Evolutionary conservation across 768 basidiomycete genomes (phyloP), one percentile per base, ranked within the genome.

Genomic region (Hydnomerulius pinastri): DNA sequence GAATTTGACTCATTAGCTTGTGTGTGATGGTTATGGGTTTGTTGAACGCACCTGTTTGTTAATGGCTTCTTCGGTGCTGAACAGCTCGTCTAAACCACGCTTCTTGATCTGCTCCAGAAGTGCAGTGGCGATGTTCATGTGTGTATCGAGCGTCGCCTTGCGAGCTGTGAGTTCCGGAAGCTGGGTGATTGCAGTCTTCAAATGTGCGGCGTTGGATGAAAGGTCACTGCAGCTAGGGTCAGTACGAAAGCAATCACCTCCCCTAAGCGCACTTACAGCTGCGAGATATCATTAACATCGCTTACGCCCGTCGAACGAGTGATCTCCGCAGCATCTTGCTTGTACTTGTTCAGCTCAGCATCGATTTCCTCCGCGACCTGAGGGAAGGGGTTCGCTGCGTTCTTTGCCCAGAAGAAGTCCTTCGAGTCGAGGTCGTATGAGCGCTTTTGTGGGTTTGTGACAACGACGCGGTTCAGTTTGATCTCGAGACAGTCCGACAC

Each of bases 341-440:
- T 98, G 63, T 88, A 96, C 70, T 86, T 85, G 70, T 87, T 93
- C 57, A 98, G 71, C 68, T 98, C 97, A 6, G 77, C 60, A 62
- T 99, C 93, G 45, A 99, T 98, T 56, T 98, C 96, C 65, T 97
- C 97, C 2, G 97, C 96, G 4, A 99, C 97, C 58, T 97, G 92
- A 32, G 97, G 97, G 78, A 99, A 99, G 4, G 96, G 96, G 53
- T 90, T 92, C 7, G 91, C 86, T 1, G 95, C 92, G 62, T 98
- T 97, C 66, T 90, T 92, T 2, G 86, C 88, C 97, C 97, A 99
- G 76, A 99, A 99, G 72, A 97, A 99, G 69, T 99, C 97, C 63
- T 96, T 98, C 18, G 92, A 86, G 70, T 98, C 97, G 28, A 99
- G 84, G 70, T 99, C 97, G 60, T 98, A 98, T 1, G 91, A 86